Base-by-base conservation (phyloP, 257 asterid genomes). In the Penstemon davidsonii region DNA sequence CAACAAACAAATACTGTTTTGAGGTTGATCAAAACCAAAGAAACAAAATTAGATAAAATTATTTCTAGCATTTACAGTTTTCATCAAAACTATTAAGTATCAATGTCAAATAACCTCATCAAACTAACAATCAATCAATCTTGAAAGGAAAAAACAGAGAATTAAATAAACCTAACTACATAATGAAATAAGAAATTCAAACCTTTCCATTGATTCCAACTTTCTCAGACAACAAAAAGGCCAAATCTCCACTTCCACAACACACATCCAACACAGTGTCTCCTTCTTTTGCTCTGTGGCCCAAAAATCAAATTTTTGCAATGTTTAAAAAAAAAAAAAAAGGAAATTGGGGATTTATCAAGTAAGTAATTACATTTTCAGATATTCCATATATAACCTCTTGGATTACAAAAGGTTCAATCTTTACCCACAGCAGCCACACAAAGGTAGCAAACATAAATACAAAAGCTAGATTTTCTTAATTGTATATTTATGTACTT, bases 191-290 rank as follows among this genome's bases (percentile, higher is more conserved):
- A 50, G 3, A 53, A 64, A 66, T 60, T 49, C 71, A 54, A 77
- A 88, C 97, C 91, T 91, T 80, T 78, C 97, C 96, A 49, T 40
- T 68, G 45, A 70, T 37, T 70, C 97, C 95, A 70, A 91, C 95
- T 84, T 79, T 91, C 74, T 88, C 90, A 12, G 93, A 88, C 72
- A 91, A 55, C 45, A 87, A 88, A 78, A 91, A 91, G 43, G 93
- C 82, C 87, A 88, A 78, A 81, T 91, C 97, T 60, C 97, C 96
- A 80, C 93, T 91, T 72, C 96, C 97, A 78, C 96, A 88, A 69
- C 97, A 91, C 68, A 91, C 79, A 75, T 88, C 97, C 82, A 91
- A 76, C 71, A 83, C 97, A 8, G 70, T 75, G 43, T 87, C 95
- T 46, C 96, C 91, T 41, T 79, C 85, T 80, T 87, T 92, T 44